Evolutionary conservation across 768 basidiomycete species (phyloP).

Genomic region (Suillus lakei): DNA sequence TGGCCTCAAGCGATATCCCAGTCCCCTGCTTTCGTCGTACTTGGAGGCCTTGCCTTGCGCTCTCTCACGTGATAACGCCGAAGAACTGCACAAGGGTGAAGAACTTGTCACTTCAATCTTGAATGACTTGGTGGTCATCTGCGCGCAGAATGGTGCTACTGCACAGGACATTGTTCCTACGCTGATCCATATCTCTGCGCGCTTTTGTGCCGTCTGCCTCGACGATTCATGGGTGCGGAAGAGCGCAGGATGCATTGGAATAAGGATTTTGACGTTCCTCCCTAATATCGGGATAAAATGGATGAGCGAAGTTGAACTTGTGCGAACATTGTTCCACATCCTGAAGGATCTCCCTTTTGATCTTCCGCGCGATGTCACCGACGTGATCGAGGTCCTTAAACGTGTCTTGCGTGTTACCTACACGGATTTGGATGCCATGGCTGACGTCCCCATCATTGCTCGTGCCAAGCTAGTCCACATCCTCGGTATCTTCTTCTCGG

Average conservation of each 20-base stretch:
- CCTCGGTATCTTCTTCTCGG: constrained; percentile 83
- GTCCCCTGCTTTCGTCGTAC: constrained; percentile 65
- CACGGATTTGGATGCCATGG: constrained; percentile 48
- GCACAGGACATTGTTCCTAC: constrained; percentile 65
- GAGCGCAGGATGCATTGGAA: constrained; percentile 86
- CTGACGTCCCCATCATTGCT: constrained; percentile 46
- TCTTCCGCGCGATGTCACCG: constrained; percentile 78
- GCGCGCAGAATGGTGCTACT: constrained; percentile 48
- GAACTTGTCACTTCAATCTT: constrained; percentile 66
- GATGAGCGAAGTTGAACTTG: constrained; percentile 86
- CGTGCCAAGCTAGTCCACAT: constrained; percentile 69
- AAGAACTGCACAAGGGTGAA: constrained; percentile 64
- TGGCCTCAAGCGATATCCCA: constrained; percentile 56
- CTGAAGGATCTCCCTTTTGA: constrained; percentile 95
- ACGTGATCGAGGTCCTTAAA: constrained; percentile 78
- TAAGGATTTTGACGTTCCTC: constrained; percentile 77
- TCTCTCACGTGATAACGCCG: constrained; percentile 65
- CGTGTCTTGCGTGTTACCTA: constrained; percentile 67
- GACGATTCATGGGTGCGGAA: constrained; percentile 92
- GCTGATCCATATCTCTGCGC: constrained; percentile 80
- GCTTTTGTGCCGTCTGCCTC: constrained; percentile 85
- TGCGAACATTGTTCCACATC: constrained; percentile 88
- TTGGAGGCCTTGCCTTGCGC: constrained; percentile 84
- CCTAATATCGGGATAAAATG: constrained; percentile 76
- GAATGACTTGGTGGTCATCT: constrained; percentile 65